Conservation (phyloP, 2,329 filamentous ascomycete genomes). For the Arachnomyces sp. region DNA sequence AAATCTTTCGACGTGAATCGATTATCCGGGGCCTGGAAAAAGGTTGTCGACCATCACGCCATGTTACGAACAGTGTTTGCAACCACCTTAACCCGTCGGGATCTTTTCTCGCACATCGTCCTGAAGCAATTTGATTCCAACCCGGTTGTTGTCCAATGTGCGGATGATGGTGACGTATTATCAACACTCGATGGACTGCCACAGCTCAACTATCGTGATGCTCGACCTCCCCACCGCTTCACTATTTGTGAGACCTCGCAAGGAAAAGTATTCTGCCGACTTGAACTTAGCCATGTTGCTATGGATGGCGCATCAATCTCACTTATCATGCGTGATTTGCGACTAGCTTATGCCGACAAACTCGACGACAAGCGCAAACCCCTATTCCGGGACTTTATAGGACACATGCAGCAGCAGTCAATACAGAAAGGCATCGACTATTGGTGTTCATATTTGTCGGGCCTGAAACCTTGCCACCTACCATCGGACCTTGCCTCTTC, state of each 20-base stretch:
- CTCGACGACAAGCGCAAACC: slow-evolving; percentile 29
- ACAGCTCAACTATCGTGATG: slow-evolving; percentile 19
- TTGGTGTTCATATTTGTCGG: slow-evolving; percentile 30
- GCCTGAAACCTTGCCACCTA: slow-evolving; percentile 29
- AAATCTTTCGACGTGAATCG: slow-evolving; percentile 20
- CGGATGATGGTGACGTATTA: slow-evolving; percentile 22
- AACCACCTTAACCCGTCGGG: slow-evolving; percentile 24
- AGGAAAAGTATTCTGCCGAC: slow-evolving; percentile 35
- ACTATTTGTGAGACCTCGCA: slow-evolving; percentile 36
- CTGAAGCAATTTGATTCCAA: slow-evolving; percentile 23
- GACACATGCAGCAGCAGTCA: slow-evolving; percentile 21
- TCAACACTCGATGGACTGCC: slow-evolving; percentile 22
- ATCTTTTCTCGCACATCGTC: slow-evolving; percentile 29
- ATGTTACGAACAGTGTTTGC: slow-evolving; percentile 33
- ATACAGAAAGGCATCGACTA: slow-evolving; percentile 25
- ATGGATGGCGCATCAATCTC: slow-evolving; percentile 47
- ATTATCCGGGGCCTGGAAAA: slow-evolving; percentile 24
- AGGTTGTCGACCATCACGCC: slow-evolving; percentile 25
- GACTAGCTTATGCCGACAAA: slow-evolving; percentile 38
- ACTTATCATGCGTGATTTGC: slow-evolving; percentile 41
- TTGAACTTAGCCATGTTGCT: slow-evolving; percentile 47
- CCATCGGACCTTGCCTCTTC: slow-evolving; percentile 26
- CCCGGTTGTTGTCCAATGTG: slow-evolving; percentile 24
- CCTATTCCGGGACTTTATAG: slow-evolving; percentile 29
- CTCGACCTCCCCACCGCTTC: slow-evolving; percentile 38